Evolutionary conservation across 2,329 filamentous ascomycete species (phyloP).

Genomic region (Akanthomyces dipterigenus): DNA sequence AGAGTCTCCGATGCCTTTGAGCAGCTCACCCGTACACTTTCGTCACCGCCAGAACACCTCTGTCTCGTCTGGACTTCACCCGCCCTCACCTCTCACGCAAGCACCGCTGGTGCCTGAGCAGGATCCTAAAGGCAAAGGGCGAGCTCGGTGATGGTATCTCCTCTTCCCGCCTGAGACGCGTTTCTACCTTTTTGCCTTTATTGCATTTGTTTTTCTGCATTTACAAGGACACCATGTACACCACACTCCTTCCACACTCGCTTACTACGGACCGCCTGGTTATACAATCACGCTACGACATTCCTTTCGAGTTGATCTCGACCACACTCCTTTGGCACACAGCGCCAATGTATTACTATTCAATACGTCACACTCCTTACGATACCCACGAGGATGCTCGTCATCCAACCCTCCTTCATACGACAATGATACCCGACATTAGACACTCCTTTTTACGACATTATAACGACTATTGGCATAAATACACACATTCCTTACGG

Average conservation of each 20-base stretch:
- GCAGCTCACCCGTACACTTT: constrained; percentile 22
- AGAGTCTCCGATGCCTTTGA: constrained; percentile 36
- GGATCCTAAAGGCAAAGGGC: constrained; percentile 30
- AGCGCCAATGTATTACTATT: constrained; percentile 22
- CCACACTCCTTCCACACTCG: constrained; percentile 31
- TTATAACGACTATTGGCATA: constrained; percentile 32
- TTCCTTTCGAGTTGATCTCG: constrained; percentile 25
- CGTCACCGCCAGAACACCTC: constrained; percentile 32
- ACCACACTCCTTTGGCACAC: constrained; percentile 22
- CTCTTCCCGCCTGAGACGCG: constrained; percentile 17
- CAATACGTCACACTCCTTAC: constrained; percentile 27
- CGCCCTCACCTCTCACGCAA: constrained; percentile 29
- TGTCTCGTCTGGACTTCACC: constrained; percentile 28
- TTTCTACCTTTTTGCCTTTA: constrained; percentile 11
- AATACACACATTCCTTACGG: constrained; percentile 42
- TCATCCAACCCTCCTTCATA: constrained; percentile 11
- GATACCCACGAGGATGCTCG: constrained; percentile 5
- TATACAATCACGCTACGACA: constrained; percentile 13
- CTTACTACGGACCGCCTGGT: constrained; percentile 19
- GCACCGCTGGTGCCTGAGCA: constrained; percentile 24
- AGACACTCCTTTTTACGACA: constrained; percentile 31
- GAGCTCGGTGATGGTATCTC: constrained; percentile 21
- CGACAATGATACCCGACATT: constrained; percentile 25
- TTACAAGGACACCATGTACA: constrained; percentile 31
- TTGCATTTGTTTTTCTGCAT: constrained; percentile 14